Base-by-base conservation (phyloP, 2,329 filamentous ascomycete genomes). In the Cyclaneusma minus region DNA sequence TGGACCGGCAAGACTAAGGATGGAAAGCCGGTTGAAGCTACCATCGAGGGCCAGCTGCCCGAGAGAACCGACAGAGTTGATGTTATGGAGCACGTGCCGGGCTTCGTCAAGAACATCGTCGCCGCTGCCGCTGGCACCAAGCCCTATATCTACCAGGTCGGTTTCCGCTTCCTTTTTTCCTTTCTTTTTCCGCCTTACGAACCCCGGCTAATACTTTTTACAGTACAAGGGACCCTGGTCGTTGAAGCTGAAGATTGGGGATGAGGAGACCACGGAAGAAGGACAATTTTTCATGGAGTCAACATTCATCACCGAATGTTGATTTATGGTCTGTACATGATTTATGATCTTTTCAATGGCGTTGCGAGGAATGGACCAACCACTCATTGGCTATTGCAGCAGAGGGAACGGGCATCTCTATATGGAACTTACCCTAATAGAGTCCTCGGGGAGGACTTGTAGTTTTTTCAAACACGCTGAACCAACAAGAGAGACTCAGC, bases 111-210 rank as follows among this genome's bases (percentile, higher is more conserved):
- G 68, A 74, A 74, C 41, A 83, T 98, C 47, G 84, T 92, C 14
- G 81, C 81, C 22, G 76, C 69, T 37, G 82, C 87, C 8, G 83
- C 77, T 3, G 89, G 89, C 35, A 92, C 89, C 15, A 89, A 84
- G 60, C 89, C 89, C 4, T 98, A 94, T 52, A 95, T 98, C 43
- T 98, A 94, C 56, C 89, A 92, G 65, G 82, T 85, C 52, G 38
- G 64, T 50, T 14, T 14, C 8, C 13, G 5, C 9, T 1, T 13
- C 17, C 10, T 12, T 11, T 6, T 7, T 5, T 22, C 16, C 21
- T 24, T 13, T 21, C 12, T 9, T 10, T 21, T 16, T 14, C 22
- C 7, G 5, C 5, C 27, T 11, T 9, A 16, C 10, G n/a, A n/a
- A 19, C 6, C 15, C 16, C 12, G 28, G 15, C 44, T 51, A 42